Conservation (phyloP, 345 rosid species). For the Populus simonii region DNA sequence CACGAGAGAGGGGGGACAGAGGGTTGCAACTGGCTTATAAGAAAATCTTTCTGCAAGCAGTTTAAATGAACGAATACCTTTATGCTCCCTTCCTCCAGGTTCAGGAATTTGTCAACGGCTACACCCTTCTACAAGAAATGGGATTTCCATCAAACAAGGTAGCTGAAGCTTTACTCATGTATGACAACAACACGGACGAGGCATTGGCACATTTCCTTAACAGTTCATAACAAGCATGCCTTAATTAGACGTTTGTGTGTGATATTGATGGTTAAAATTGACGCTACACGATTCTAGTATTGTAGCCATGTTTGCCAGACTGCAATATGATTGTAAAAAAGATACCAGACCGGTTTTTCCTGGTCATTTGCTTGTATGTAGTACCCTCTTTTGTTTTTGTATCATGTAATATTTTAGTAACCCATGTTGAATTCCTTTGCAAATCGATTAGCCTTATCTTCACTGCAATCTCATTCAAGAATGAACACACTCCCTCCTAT, state of each 20-base stretch:
- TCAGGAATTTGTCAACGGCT: constrained; percentile 62
- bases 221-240: constrained; percentile 2
- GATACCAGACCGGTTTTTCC: background rate
- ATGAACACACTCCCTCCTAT: background rate
- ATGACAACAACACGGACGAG: constrained; percentile 69
- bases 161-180: constrained; percentile 61
- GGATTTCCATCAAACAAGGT: constrained; percentile 68
- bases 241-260: background rate
- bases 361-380: background rate
- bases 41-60: background rate
- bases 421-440: no score
- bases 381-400: background rate
- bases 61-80: background rate
- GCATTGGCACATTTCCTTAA: constrained; percentile 55
- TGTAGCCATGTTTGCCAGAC: background rate
- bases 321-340: background rate
- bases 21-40: background rate
- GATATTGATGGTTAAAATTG: background rate
- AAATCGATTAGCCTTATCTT: no score
- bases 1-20: background rate
- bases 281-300: background rate
- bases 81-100: constrained; percentile 39
- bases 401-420: background rate
- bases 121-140: constrained; percentile 60
- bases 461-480: background rate